Percentiles rank a stretch among this genome's conserved stretches.
phyloP scores from a whole-genome alignment of 139 green algal species.

The Chlamydomonas schloesseri region DNA sequence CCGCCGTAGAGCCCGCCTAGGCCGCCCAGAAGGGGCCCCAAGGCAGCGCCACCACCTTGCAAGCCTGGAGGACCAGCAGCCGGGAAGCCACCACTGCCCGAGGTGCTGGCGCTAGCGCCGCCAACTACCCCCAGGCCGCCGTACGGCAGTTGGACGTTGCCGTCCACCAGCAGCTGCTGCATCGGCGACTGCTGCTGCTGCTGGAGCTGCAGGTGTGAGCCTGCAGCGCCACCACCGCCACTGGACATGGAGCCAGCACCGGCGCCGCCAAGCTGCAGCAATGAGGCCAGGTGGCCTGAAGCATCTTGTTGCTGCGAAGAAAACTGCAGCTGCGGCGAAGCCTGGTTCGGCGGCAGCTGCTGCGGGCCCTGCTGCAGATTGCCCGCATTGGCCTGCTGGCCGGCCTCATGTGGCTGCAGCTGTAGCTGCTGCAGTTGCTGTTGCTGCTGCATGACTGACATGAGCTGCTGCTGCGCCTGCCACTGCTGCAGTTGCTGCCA shows the following conservation, averaged over 20 bases:
- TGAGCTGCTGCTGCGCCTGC: slow-evolving; percentile 3
- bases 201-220: background rate
- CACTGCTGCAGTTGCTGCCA: slow-evolving; percentile 12
- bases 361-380: background rate
- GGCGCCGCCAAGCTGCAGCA: background rate
- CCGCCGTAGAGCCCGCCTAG: too few relatives aligned
- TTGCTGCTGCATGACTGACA: background rate
- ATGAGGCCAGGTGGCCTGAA: background rate
- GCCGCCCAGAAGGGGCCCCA: background rate
- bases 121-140: too few relatives aligned
- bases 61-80: too few relatives aligned
- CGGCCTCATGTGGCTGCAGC: background rate
- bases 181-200: background rate
- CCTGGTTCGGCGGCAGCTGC: background rate
- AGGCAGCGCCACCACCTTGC: too few relatives aligned
- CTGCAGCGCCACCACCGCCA: too few relatives aligned
- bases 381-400: too few relatives aligned
- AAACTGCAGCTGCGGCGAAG: background rate
- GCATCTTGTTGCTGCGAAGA: background rate
- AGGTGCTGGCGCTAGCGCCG: too few relatives aligned
- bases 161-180: background rate
- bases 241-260: too few relatives aligned
- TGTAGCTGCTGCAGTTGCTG: background rate
- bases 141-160: background rate
- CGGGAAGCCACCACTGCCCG: too few relatives aligned